A percentile compares a stretch with the other conserved stretches of the same genome.
phyloP scores from a whole-genome alignment of 2,329 filamentous ascomycete species.

The Venturia aucupariae region DNA sequence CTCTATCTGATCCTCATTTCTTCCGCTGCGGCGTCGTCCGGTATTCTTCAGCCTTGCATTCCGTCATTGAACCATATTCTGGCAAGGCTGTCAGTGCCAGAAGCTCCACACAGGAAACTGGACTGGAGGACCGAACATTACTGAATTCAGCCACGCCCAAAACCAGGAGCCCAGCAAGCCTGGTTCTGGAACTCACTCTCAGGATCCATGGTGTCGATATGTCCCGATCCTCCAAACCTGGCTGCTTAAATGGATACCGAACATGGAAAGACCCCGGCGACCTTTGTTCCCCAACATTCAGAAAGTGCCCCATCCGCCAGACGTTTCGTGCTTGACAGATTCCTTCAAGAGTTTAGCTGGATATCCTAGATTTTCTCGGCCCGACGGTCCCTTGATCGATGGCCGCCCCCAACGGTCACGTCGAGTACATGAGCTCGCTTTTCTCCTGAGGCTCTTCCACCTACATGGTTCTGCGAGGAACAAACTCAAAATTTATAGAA shows the following conservation, averaged over 20 bases:
- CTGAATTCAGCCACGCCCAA: not conserved
- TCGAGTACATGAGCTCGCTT: not conserved
- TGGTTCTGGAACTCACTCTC: not conserved
- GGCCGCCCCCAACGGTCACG: not conserved
- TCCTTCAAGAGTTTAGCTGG: no score
- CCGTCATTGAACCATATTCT: not conserved
- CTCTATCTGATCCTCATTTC: no score
- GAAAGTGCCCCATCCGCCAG: no score
- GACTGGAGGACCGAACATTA: not conserved
- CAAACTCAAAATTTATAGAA: no score
- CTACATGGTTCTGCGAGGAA: not conserved
- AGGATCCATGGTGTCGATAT: not conserved
- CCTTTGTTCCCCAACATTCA: no score
- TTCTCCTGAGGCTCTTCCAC: not conserved
- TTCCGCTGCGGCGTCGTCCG: not conserved
- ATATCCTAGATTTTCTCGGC: not conserved
- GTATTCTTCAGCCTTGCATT: not conserved
- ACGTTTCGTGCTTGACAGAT: no score
- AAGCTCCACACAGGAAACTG: not conserved
- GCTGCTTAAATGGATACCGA: not conserved
- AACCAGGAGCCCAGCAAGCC: not conserved
- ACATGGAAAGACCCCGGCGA: no score
- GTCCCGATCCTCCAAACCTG: not conserved
- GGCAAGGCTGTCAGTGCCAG: not conserved
- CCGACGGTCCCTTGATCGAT: not conserved